A percentile compares a stretch with the other conserved stretches of the same genome.
Evolutionary conservation across 2,329 filamentous ascomycete genomes (phyloP).

Genomic region (Neoscytalidium dimidiatum): DNA sequence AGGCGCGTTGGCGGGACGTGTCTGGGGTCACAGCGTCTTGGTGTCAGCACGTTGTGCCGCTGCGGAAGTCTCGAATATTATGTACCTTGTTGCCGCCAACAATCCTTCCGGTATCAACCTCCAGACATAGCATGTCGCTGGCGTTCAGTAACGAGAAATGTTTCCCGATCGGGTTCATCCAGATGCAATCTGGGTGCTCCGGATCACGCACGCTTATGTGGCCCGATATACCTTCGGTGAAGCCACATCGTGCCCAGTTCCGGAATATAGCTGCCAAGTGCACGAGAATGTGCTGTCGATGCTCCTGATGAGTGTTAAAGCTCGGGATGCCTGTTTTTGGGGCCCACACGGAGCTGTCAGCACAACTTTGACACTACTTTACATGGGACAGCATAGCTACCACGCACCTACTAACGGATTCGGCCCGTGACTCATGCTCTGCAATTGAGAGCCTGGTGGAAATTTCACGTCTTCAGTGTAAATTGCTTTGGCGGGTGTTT

Average conservation of each 20-base stretch:
- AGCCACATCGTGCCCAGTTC: conserved; percentile 65
- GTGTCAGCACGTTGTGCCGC: neutral
- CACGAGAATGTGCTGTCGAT: conserved; percentile 64
- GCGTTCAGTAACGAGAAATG: conserved; percentile 68
- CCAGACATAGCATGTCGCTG: conserved; percentile 67
- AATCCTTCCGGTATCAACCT: conserved; percentile 58
- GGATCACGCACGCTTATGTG: conserved; percentile 70
- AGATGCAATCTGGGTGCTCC: conserved; percentile 62
- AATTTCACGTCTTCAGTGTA: neutral
- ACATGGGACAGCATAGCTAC: neutral
- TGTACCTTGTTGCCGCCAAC: conserved; percentile 58
- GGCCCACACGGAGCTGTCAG: neutral
- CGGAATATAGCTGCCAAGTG: conserved; percentile 69
- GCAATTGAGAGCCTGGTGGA: neutral
- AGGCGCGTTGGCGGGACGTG: conserved; percentile 63
- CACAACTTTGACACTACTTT: neutral
- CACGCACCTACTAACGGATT: neutral
- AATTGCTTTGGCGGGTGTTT: neutral
- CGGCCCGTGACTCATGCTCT: neutral
- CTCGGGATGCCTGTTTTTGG: conserved; percentile 53
- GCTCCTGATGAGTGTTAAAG: conserved; percentile 54
- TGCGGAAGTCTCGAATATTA: neutral
- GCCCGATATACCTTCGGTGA: conserved; percentile 68
- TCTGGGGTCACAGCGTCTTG: conserved; percentile 26
- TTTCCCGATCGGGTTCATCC: conserved; percentile 67